Base-by-base conservation (phyloP, 805 yeast species). In the Monosporozyma aquatica region DNA sequence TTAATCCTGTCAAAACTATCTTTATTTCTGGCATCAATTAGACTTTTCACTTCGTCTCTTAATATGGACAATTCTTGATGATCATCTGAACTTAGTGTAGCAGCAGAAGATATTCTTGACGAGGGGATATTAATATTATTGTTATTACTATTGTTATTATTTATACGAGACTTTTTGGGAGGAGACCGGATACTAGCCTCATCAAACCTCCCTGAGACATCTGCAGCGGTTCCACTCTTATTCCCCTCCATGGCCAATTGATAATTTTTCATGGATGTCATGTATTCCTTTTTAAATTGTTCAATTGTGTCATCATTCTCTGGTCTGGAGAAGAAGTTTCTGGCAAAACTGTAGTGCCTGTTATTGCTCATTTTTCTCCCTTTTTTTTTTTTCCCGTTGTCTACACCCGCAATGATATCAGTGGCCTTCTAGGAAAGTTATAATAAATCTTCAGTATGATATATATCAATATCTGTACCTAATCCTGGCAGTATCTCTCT, bases 271-370 rank as follows among this genome's bases (percentile, higher is more conserved):
- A 51, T 59, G 11, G 59, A 56, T 13, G 52, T 54, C 43, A 54
- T 42, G 34, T 55, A 58, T 39, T 59, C 56, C 35, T 51, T 51
- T 36, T 59, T 53, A 8, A 59, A 51, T 39, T 51, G 54, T 39
- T 52, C 56, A 18, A 59, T 40, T 10, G 64, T 58, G 38, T 59
- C 64, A 43, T 59, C 63, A 15, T 47, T 50, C 18, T 58, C 62
- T 14, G 55, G 54, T 14, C 47, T 45, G 28, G 42, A 49, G 38
- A 53, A 49, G 36, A 53, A 53, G 7, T 46, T 46, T 25, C 36
- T 43, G 13, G 46, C 43, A 24, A 40, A 45, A 27, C 34, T 42
- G n/a, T 24, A 38, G n/a, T 38, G 26, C 24, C 13, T 24, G 14
- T 30, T 11, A n/a, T 32, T 36, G 14, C n/a, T 14, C 28, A 24